phyloP scores from a whole-genome alignment of 202 grass and related monocot species.

The Panicum virgatum region DNA sequence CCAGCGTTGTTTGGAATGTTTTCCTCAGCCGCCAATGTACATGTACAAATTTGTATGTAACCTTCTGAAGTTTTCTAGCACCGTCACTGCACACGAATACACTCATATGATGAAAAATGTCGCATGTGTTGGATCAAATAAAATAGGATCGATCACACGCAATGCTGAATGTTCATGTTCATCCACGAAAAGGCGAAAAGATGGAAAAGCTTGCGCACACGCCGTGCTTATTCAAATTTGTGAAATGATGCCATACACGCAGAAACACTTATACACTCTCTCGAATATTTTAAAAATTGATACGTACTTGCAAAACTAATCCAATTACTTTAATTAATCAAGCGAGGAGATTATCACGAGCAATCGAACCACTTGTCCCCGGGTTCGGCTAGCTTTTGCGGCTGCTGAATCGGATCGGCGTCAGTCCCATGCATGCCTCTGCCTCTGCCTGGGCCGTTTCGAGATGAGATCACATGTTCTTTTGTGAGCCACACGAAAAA shows the following conservation, averaged over 20 bases:
- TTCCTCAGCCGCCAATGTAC: neutral
- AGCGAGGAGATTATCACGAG: neutral
- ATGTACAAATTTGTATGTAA: neutral
- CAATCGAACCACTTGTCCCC: slow-evolving; percentile 29
- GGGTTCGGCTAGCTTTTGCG: slow-evolving; percentile 19
- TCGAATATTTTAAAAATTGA: neutral
- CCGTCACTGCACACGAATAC: neutral
- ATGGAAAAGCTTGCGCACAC: slow-evolving; percentile 11
- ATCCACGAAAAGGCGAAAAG: slow-evolving; percentile 19
- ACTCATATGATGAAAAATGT: neutral
- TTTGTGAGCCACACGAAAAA: slow-evolving; percentile 34
- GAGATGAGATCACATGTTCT: slow-evolving; percentile 30
- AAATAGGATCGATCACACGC: slow-evolving; percentile 28
- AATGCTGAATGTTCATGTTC: slow-evolving; percentile 55
- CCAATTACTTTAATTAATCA: neutral
- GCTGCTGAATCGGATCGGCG: slow-evolving; percentile 57
- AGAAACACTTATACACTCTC: slow-evolving; percentile 15
- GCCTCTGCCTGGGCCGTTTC: neutral
- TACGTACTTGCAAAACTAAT: neutral
- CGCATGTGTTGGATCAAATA: slow-evolving; percentile 20
- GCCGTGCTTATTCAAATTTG: slow-evolving; percentile 31
- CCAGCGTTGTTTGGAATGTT: neutral
- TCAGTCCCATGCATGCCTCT: slow-evolving; percentile 29
- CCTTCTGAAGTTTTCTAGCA: neutral
- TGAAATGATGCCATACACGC: neutral